These are phyloP conservation scores for Setomelanomma holmii DNA, from an alignment of 2,329 filamentous ascomycete species.

Conservation along the genomic window DNA sequence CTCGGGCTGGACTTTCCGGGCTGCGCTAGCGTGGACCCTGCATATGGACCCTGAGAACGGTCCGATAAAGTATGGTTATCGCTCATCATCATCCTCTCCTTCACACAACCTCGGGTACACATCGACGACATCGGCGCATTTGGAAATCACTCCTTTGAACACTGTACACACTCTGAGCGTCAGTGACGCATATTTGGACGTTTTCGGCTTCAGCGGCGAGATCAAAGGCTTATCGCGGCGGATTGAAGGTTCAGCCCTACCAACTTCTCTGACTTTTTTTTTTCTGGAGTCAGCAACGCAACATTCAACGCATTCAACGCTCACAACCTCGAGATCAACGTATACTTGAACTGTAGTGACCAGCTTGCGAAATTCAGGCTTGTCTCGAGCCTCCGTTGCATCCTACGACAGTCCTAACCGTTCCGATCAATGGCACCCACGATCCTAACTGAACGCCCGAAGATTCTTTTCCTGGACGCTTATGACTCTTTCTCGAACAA, in stretches of 20 bases:
- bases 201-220: slow-evolving; percentile 9
- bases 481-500: slow-evolving; percentile 98
- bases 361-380: background rate
- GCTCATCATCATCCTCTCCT: slow-evolving; percentile 5
- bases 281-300: slow-evolving; percentile 1
- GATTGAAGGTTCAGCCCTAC: slow-evolving; percentile 18
- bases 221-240: slow-evolving; percentile 18
- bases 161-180: background rate
- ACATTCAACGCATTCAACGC: background rate
- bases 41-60: slow-evolving; percentile 14
- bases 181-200: background rate
- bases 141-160: slow-evolving; percentile 1
- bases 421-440: slow-evolving; percentile 37
- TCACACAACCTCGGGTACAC: background rate
- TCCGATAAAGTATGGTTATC: slow-evolving; percentile 14
- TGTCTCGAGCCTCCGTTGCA: background rate
- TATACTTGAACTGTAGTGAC: too few relatives aligned
- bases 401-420: background rate
- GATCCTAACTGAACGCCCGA: slow-evolving; percentile 34
- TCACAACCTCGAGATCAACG: too few relatives aligned
- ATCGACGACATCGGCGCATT: background rate
- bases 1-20: slow-evolving; percentile 3
- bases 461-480: slow-evolving; percentile 89
- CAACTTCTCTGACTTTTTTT: slow-evolving; percentile 14
- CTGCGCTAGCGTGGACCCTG: slow-evolving; percentile 19